Conservation (phyloP, 2,329 filamentous ascomycete genomes). For the Cytospora piceae region DNA sequence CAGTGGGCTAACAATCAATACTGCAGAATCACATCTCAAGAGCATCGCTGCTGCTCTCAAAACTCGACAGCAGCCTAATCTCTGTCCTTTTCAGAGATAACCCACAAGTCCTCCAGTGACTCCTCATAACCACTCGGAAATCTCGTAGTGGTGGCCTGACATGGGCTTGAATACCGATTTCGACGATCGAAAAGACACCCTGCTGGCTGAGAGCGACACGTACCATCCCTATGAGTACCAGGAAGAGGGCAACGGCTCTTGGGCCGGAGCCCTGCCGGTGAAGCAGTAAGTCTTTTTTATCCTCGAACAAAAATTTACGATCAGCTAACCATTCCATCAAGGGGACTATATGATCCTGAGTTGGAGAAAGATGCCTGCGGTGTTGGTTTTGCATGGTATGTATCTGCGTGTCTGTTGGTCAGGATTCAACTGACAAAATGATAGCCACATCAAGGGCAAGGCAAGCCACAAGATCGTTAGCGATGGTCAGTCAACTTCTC, state of each 20-base stretch:
- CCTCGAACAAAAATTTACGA: constrained; percentile 16
- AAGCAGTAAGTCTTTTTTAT: constrained; percentile 69
- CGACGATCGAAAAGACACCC: constrained; percentile 68
- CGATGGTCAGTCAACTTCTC: constrained; percentile 71
- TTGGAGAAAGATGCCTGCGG: constrained; percentile 99
- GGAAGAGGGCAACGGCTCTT: constrained; percentile 80
- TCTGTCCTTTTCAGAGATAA: constrained; percentile 18
- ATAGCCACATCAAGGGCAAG: constrained; percentile 94
- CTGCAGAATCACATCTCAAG: constrained; percentile 5
- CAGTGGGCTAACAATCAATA: constrained; percentile 8
- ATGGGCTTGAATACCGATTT: constrained; percentile 70
- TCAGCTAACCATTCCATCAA: constrained; percentile 33
- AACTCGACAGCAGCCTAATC: constrained; percentile 21
- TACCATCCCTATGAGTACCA: constrained; percentile 83
- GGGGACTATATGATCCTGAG: constrained; percentile 91
- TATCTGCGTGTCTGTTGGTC: background rate
- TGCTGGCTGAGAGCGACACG: constrained; percentile 62
- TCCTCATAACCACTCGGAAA: constrained; percentile 22
- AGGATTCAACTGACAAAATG: constrained; percentile 26
- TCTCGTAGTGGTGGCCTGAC: constrained; percentile 60
- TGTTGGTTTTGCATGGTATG: constrained; percentile 97
- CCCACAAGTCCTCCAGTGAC: constrained; percentile 19
- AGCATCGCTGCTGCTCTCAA: constrained; percentile 31
- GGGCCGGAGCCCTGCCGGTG: constrained; percentile 93
- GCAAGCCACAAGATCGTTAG: constrained; percentile 98